Evolutionary conservation across 2,329 filamentous ascomycete species (phyloP), one percentile per base, ranked within the genome.

Genomic region (Dothistroma pini): DNA sequence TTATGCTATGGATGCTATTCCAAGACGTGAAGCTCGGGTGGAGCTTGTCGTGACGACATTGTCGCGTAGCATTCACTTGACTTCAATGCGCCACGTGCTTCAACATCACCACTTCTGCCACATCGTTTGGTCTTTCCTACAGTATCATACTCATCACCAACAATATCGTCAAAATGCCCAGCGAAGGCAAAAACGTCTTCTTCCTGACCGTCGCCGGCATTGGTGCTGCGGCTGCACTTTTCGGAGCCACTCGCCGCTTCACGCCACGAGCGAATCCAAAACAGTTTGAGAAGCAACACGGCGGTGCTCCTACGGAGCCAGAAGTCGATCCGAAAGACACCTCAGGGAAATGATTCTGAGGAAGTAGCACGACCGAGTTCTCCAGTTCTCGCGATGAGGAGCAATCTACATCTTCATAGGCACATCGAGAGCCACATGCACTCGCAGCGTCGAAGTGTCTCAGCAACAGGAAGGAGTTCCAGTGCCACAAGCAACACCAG

Each of bases 161-260:
- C 21, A 29, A 5, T 5, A 29, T 29, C 22, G 3, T 7, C 19
- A n/a, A n/a, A 12, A 53, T 53, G 51, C 51, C 51, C 10, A 53
- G 51, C 31, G 51, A 53, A 22, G 51, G 29, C 31, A 53, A 35
- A 31, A 53, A 53, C 31, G n/a, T 53, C 25, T 53, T 53, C 51
- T 53, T 53, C 51, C 31, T 53, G 51, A 53, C 51, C 11, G 51
- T 53, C n/a, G 51, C 51, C n/a, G 51, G 51, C 31, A 53, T 53
- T 53, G 51, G 51, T 11, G 51, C 51, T 3, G 51, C 51, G 19
- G 51, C 51, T 7, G 51, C 51, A 16, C 31, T 53, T 11, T 53
- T 53, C n/a, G 51, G 51, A 10, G 31, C 51, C 8, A 53, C 51
- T 21, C 51, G 51, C 31, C 51, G 51, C 31, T 53, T 53, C 31